Base-by-base conservation (phyloP, 2,329 filamentous ascomycete species). In the Colletotrichum musicola region DNA sequence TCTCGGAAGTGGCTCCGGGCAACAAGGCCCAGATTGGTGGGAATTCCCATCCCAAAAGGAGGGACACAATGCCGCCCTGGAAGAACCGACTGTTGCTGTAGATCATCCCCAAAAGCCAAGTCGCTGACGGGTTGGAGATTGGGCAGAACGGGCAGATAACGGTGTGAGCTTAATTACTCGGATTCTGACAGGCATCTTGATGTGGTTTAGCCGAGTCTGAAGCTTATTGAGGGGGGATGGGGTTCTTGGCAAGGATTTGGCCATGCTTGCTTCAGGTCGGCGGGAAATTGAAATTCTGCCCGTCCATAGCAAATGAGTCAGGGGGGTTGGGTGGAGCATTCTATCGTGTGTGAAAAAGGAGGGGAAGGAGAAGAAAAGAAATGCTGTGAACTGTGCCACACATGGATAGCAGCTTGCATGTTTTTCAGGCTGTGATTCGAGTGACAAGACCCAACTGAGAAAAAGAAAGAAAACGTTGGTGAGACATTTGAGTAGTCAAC, bases 101-200 rank as follows among this genome's bases (percentile, higher is more conserved):
- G 63, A 62, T 65, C 49, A 10, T 50, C 20, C 13, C 14, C 20
- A 22, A 16, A 47, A 9, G 7, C 35, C 16, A 40, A 42, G 27
- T 53, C 14, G 18, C 14, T 10, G 10, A 10, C n/a, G n/a, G 10
- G 9, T 10, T 14, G 27, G 18, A 50, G 63, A 62, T 65, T 65
- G 63, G 56, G 12, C 9, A 20, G 16, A 5, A 9, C 9, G 22
- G 16, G 3, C 6, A 40, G 50, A 56, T 27, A 56, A 62, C 42
- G 57, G 63, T 62, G 57, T 66, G 57, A 66, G 63, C 50, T 62
- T 66, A 62, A 66, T 66, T 66, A 13, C 63, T 56, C 47, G 13
- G 27, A 40, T 30, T 30, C 27, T 50, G 42, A 4, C 42, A 18
- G 35, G 22, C 16, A 14, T 6, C 49, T 51, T 40, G 13, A 56